phyloP scores from a whole-genome alignment of 1,139 yeast genomes.

The Candida tetrigidarum region DNA sequence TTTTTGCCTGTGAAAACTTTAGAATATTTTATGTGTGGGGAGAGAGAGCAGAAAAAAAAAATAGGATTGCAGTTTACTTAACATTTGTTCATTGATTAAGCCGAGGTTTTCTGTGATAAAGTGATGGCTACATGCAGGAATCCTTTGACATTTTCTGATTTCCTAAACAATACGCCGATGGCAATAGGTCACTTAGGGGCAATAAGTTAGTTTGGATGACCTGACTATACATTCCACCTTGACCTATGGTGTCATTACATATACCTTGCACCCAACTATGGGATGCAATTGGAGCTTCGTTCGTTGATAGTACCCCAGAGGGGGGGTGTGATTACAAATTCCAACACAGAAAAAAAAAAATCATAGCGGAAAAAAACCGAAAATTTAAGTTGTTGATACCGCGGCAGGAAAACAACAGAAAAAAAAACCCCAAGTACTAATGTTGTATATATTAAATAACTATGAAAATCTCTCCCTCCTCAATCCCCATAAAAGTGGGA shows the following conservation, averaged over 20 bases:
- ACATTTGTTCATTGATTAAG: background rate
- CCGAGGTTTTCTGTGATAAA: background rate
- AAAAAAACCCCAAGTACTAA: background rate
- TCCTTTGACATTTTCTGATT: background rate
- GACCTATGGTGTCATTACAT: no score
- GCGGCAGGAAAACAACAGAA: no score
- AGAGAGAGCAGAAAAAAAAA: background rate
- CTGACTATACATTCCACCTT: no score
- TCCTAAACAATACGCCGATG: no score
- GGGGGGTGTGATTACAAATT: no score
- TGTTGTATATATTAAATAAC: background rate
- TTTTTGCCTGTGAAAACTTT: constrained; percentile 13
- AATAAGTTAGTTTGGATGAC: no score
- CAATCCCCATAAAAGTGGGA: no score
- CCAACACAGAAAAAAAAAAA: background rate
- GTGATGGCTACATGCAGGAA: background rate
- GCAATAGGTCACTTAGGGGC: no score
- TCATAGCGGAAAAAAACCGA: constrained; percentile 4
- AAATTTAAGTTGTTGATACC: background rate
- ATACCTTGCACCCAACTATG: no score
- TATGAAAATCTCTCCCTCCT: background rate
- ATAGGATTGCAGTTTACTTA: background rate
- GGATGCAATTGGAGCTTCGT: no score
- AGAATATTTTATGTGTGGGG: constrained; percentile 5
- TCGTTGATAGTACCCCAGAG: background rate